These are phyloP conservation scores for Arachis stenosperma DNA, from an alignment of 306 rosid genomes.

Conservation along the genomic window DNA sequence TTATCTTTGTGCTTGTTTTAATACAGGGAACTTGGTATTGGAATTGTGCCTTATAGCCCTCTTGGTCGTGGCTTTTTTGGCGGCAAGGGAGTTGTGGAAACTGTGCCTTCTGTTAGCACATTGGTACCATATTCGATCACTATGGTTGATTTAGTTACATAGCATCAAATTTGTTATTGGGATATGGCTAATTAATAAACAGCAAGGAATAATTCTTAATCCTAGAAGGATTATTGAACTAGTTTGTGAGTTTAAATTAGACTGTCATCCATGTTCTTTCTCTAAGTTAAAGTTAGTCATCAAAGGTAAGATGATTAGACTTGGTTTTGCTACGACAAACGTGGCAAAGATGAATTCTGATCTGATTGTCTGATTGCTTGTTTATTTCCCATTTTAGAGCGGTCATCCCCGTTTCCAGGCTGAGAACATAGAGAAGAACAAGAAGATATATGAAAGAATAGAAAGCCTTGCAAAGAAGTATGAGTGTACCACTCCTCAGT, in stretches of 20 bases:
- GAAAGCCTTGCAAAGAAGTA: conserved; percentile 59
- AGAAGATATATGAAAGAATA: conserved; percentile 48
- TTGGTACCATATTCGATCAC: conserved; percentile 47
- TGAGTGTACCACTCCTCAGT: conserved; percentile 59
- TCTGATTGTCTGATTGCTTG: neutral
- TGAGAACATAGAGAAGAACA: conserved; percentile 58
- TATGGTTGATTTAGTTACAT: neutral
- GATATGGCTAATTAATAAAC: neutral
- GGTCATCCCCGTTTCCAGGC: conserved; percentile 58
- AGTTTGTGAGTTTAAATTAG: too few relatives aligned
- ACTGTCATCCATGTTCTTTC: too few relatives aligned
- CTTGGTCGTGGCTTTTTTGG: conserved; percentile 84
- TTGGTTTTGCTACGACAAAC: too few relatives aligned
- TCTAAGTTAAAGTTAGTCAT: too few relatives aligned
- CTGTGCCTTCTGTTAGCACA: conserved; percentile 42
- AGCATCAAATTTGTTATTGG: neutral
- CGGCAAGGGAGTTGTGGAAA: conserved; percentile 68
- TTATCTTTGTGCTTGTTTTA: neutral
- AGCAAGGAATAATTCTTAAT: neutral
- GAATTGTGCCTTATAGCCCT: conserved; percentile 81
- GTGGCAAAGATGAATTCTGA: neutral
- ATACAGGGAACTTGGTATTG: conserved; percentile 69
- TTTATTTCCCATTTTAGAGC: conserved; percentile 38
- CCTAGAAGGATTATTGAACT: neutral
- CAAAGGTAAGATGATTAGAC: too few relatives aligned